These are phyloP conservation scores for Aspergillus conjunctus DNA, from an alignment of 495 filamentous ascomycete species.

Conservation along the genomic window DNA sequence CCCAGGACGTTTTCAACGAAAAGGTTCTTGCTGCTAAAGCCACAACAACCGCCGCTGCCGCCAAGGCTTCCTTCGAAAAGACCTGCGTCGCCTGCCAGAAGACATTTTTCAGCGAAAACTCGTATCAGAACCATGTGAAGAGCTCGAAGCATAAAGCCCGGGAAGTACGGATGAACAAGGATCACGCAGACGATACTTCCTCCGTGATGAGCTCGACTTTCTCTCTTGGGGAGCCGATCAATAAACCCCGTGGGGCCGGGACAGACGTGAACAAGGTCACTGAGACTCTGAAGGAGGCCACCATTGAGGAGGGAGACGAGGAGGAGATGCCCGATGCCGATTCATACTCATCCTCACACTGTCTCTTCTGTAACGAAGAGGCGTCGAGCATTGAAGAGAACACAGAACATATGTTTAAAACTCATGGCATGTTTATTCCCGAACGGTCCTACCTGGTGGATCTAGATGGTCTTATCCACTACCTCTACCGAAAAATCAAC, in stretches of 20 bases:
- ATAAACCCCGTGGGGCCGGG: slow-evolving; percentile 49
- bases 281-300: slow-evolving; percentile 72
- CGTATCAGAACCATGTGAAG: slow-evolving; percentile 87
- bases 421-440: slow-evolving; percentile 95
- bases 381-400: slow-evolving; percentile 74
- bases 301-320: slow-evolving; percentile 59
- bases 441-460: slow-evolving; percentile 81
- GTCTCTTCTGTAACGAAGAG: slow-evolving; percentile 86
- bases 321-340: slow-evolving; percentile 34
- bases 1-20: slow-evolving; percentile 91
- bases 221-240: slow-evolving; percentile 80
- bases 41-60: slow-evolving; percentile 76
- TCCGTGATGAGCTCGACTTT: slow-evolving; percentile 91
- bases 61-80: slow-evolving; percentile 87
- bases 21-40: slow-evolving; percentile 95
- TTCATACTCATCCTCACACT: slow-evolving; percentile 59
- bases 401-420: slow-evolving; percentile 83
- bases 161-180: slow-evolving; percentile 50
- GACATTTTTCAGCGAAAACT: slow-evolving; percentile 94
- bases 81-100: slow-evolving; percentile 81
- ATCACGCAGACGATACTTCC: slow-evolving; percentile 64
- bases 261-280: slow-evolving; percentile 80
- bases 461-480: slow-evolving; percentile 76
- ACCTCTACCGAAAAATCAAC: slow-evolving; percentile 71
- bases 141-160: slow-evolving; percentile 88